Evolutionary conservation across 1,284 basidiomycete genomes (phyloP), one percentile per base, ranked within the genome.

Genomic region (Ceratobasidium sp.): DNA sequence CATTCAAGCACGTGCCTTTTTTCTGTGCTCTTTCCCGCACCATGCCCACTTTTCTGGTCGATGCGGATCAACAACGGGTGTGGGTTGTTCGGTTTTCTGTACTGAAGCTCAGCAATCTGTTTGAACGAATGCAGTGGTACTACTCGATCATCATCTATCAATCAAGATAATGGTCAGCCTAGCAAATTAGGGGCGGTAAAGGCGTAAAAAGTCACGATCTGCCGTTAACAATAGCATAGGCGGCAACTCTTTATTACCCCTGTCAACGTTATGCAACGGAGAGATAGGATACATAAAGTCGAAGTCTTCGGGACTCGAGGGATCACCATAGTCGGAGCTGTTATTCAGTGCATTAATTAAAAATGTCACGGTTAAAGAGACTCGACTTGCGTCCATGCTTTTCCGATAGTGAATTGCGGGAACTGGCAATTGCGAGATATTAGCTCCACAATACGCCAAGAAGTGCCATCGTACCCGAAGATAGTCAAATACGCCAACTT

Each of bases 111-210:
- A 23, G 92, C 92, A 0, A 89, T 89, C 67, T 87, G 85, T 80
- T 94, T 94, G 85, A 92, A 93, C 6, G 91, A 91, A 80, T 94
- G 93, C 77, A 92, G 82, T 1, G 92, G 92, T 1, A 93, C 91
- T 13, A 93, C 90, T 38, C 93, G 89, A 78, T 94, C 92, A 77
- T 94, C 93, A 78, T 94, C 91, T 92, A 75, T 3, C 44, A 8
- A 32, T 26, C 11, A 49, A 73, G n/a, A 23, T 32, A 43, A 43
- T 14, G 47, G 47, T 11, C 8, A 21, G 43, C 38, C 54, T 18
- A 47, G 38, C 5, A 46, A n/a, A n/a, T 18, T 23, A 38, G 4
- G 30, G 52, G 32, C 38, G 9, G 50, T 8, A 11, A 46, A 11
- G 7, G 32, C 11, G 30, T 38, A 49, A 14, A 61, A 43, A 84